A percentile compares a stretch with the other conserved stretches of the same genome.
phyloP scores from a whole-genome alignment of 306 rosid species.

The Sophora flavescens region DNA sequence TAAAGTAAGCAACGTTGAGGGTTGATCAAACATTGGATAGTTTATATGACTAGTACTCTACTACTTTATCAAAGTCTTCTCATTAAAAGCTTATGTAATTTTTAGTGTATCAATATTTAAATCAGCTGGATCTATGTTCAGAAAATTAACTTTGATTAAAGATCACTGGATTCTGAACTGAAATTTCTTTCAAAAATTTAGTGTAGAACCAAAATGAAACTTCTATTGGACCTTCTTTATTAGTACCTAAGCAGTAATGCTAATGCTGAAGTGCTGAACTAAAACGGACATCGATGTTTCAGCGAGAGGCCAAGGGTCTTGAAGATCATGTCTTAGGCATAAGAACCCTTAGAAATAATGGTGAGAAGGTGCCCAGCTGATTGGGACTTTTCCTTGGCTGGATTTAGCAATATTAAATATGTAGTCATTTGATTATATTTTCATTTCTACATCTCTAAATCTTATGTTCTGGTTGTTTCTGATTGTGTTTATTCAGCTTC shows the following conservation, averaged over 20 bases:
- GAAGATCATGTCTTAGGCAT: background rate
- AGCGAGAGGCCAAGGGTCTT: conserved; percentile 17
- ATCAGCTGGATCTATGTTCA: conserved; percentile 7
- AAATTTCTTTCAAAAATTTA: background rate
- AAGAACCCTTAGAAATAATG: conserved; percentile 12
- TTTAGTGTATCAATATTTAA: conserved; percentile 7
- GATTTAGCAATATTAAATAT: conserved; percentile 20
- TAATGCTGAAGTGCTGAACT: background rate
- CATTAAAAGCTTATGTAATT: conserved; percentile 1
- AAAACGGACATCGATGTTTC: background rate
- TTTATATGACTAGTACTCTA: background rate
- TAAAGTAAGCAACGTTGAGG: background rate
- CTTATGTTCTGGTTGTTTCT: conserved; percentile 32
- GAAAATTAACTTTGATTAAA: conserved; percentile 12
- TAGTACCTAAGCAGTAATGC: conserved; percentile 10
- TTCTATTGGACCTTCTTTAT: background rate
- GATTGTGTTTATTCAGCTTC: conserved; percentile 62
- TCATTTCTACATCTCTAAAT: conserved; percentile 1
- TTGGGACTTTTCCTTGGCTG: conserved; percentile 17
- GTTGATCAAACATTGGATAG: background rate
- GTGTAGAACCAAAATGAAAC: conserved; percentile 7
- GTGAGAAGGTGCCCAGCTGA: conserved; percentile 26
- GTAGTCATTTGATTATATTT: conserved; percentile 19
- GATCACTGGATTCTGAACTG: conserved; percentile 17
- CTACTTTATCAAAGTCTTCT: background rate